Base-by-base conservation (phyloP, 345 rosid genomes). In the Boechera stricta region DNA sequence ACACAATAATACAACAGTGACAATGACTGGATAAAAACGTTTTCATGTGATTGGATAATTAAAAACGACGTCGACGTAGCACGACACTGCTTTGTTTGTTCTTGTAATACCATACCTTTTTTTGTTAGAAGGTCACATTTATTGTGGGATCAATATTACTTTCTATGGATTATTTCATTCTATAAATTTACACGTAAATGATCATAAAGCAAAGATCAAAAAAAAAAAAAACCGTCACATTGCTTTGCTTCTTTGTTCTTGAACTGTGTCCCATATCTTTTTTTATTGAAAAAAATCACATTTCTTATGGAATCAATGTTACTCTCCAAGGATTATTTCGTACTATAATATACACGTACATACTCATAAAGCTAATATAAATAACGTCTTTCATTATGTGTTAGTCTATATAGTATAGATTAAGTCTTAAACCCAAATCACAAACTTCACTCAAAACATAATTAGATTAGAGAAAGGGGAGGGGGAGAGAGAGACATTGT, bases 331-430 rank as follows among this genome's bases (percentile, higher is more conserved):
- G 45, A 48, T 38, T 8, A 75, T 75, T 67, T 42, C 69, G 52
- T 76, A 69, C 69, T 75, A 47, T 75, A 75, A 49, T 36, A 38
- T 35, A 74, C 74, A 59, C 6, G 3, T 4, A 67, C 60, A 60
- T 51, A 76, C 41, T 26, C 31, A 76, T 41, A 12, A 63, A 61
- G 47, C 3, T 5, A 61, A 10, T 32, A 61, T 11, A n/a, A 16
- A 38, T 44, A 64, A 64, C 39, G 55, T 62, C 39, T 61, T 36
- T 69, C 48, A 52, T 24, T 36, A 13, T 28, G 32, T 70, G 52
- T 77, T 62, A 53, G 66, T 71, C 71, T 71, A 64, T 77, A 71
- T 77, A 77, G 64, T 18, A 13, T 4, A 52, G 60, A 47, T 54
- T 61, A 63, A 42, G 58, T 42, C 53, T 26, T 51, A 77, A 77